phyloP scores from a whole-genome alignment of 768 basidiomycete genomes.

The Boletellus ananas region DNA sequence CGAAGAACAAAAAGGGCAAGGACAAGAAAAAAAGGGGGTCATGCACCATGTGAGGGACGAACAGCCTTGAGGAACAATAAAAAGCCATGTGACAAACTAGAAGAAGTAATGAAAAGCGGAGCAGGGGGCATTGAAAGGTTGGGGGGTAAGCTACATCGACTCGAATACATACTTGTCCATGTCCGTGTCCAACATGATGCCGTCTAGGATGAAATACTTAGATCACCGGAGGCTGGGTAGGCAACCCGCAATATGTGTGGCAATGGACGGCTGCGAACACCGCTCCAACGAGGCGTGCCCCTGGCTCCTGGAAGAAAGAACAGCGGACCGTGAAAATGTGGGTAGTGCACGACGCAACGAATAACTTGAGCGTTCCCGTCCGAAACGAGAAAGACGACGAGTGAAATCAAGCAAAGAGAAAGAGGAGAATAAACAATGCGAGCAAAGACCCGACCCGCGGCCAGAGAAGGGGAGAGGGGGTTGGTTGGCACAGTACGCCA shows the following conservation, averaged over 20 bases:
- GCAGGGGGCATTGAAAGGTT: background rate
- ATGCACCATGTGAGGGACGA: background rate
- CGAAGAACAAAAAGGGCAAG: background rate
- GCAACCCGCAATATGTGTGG: background rate
- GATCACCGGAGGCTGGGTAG: background rate
- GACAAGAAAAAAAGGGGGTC: background rate
- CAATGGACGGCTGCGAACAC: background rate
- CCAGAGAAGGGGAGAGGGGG: background rate
- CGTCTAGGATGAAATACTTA: constrained; percentile 1
- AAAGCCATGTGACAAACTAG: background rate
- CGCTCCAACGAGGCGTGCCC: background rate
- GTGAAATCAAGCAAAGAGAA: constrained; percentile 1
- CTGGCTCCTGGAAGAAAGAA: constrained; percentile 2
- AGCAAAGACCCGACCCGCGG: background rate
- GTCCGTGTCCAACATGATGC: background rate
- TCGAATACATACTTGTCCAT: constrained; percentile 8
- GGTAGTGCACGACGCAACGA: constrained; percentile 1
- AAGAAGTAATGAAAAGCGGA: background rate
- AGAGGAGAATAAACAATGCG: background rate
- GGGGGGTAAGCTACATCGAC: constrained; percentile 17
- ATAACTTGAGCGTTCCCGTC: constrained; percentile 1
- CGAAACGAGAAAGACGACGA: background rate
- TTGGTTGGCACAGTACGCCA: background rate
- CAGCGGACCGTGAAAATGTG: background rate
- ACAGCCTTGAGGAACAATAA: background rate